phyloP scores from a whole-genome alignment of 345 rosid genomes.

The Dipteronia sinensis region DNA sequence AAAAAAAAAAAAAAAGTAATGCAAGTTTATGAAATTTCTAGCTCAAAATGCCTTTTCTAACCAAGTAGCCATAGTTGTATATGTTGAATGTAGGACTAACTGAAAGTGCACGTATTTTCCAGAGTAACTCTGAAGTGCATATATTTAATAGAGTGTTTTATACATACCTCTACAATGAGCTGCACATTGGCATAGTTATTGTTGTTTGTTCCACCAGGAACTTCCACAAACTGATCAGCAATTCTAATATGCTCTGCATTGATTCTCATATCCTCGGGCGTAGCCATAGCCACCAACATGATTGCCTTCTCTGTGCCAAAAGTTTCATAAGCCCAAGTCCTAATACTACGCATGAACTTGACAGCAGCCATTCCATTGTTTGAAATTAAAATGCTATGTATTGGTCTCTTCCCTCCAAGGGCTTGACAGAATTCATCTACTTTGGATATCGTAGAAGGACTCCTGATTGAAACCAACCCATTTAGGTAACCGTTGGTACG shows the following conservation, averaged over 20 bases:
- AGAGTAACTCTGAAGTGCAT: too few species aligned
- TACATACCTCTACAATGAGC: conserved; percentile 94
- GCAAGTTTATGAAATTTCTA: neutral
- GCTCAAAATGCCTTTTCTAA: neutral
- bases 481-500: conserved; percentile 57
- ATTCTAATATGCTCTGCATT: conserved; percentile 98
- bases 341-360: conserved; percentile 90
- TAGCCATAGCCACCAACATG: conserved; percentile 97
- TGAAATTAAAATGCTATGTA: conserved; percentile 89
- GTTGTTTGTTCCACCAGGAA: conserved; percentile 99
- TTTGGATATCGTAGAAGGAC: conserved; percentile 56
- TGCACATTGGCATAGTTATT: conserved; percentile 99
- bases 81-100: neutral
- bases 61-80: neutral
- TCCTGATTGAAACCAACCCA: conserved; percentile 55
- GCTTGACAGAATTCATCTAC: conserved; percentile 83
- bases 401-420: conserved; percentile 83
- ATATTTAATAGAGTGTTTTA: neutral
- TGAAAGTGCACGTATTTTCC: conserved; percentile 7
- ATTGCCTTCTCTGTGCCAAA: conserved; percentile 96
- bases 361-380: conserved; percentile 99
- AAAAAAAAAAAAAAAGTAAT: neutral
- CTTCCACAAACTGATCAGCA: conserved; percentile 99
- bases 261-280: conserved; percentile 99
- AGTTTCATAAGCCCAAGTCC: conserved; percentile 99